Evolutionary conservation across 148 eudicot species (phyloP).

Genomic region (Rhododendron henanense): DNA sequence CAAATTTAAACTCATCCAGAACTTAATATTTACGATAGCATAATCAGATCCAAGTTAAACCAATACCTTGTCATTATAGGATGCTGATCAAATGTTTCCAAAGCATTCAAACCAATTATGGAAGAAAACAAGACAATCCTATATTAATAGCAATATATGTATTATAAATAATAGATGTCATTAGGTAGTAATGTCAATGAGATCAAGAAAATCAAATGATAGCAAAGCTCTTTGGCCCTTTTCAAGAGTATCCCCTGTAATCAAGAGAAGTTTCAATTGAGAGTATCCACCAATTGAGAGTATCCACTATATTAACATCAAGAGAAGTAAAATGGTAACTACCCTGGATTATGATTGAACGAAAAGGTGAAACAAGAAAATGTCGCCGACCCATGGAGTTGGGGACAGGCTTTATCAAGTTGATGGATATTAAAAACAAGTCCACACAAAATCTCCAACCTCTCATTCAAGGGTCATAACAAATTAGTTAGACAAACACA

Average conservation of each 20-base stretch:
- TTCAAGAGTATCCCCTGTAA: no score
- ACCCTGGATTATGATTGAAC: background rate
- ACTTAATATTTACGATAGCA: background rate
- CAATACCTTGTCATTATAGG: background rate
- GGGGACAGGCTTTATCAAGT: background rate
- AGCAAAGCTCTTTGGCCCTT: slow-evolving; percentile 32
- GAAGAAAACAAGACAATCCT: background rate
- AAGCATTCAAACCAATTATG: background rate
- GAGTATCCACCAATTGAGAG: slow-evolving; percentile 50
- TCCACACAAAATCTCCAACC: background rate
- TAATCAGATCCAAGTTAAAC: background rate
- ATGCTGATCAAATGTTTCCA: background rate
- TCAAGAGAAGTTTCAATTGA: no score
- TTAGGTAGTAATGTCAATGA: slow-evolving; percentile 59
- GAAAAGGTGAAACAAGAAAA: background rate
- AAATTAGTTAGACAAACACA: background rate
- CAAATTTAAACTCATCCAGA: background rate
- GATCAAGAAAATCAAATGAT: slow-evolving; percentile 71
- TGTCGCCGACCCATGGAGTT: background rate
- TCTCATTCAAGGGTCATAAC: background rate
- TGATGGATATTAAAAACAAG: background rate
- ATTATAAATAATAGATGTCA: background rate
- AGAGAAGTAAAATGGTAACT: background rate
- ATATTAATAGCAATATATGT: background rate
- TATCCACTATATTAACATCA: slow-evolving; percentile 55